phyloP scores from a whole-genome alignment of 768 basidiomycete species.

The Suillus cothurnatus region DNA sequence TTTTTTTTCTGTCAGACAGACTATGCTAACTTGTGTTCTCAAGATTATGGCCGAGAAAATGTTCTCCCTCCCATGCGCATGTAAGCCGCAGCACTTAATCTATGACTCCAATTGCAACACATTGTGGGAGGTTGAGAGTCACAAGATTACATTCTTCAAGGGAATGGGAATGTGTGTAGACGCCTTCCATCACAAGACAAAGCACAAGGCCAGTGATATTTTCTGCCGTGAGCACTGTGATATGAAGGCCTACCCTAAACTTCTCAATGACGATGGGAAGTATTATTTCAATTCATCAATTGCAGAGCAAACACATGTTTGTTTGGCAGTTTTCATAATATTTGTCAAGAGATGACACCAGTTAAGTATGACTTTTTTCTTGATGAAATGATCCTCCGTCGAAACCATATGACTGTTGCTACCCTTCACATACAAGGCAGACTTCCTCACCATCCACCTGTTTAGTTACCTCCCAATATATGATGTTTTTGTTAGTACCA shows the following conservation, averaged over 20 bases:
- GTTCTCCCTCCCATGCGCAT: too few species aligned
- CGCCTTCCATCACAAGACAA: slow-evolving; percentile 39
- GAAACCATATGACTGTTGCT: slow-evolving; percentile 18
- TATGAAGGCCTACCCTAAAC: not conserved
- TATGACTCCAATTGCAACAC: too few species aligned
- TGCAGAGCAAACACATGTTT: slow-evolving; percentile 39
- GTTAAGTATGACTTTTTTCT: slow-evolving; percentile 35
- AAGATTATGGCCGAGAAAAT: too few species aligned
- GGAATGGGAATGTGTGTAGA: slow-evolving; percentile 34
- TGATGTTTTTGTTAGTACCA: too few species aligned
- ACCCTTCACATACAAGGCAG: too few species aligned
- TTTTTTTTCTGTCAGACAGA: too few species aligned
- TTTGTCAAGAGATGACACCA: slow-evolving; percentile 17
- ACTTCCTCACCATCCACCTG: too few species aligned
- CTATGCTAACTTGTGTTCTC: too few species aligned
- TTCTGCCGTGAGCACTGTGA: slow-evolving; percentile 28
- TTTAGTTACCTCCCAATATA: too few species aligned
- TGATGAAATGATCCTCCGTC: slow-evolving; percentile 36
- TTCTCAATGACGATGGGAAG: not conserved
- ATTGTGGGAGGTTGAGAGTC: too few species aligned
- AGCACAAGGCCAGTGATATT: slow-evolving; percentile 8
- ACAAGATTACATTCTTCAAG: slow-evolving; percentile 11
- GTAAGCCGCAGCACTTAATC: too few species aligned
- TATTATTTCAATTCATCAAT: slow-evolving; percentile 40
- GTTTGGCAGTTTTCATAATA: slow-evolving; percentile 37